These are phyloP conservation scores for Verticillium klebahnii DNA, from an alignment of 2,329 filamentous ascomycete species.

Conservation along the genomic window DNA sequence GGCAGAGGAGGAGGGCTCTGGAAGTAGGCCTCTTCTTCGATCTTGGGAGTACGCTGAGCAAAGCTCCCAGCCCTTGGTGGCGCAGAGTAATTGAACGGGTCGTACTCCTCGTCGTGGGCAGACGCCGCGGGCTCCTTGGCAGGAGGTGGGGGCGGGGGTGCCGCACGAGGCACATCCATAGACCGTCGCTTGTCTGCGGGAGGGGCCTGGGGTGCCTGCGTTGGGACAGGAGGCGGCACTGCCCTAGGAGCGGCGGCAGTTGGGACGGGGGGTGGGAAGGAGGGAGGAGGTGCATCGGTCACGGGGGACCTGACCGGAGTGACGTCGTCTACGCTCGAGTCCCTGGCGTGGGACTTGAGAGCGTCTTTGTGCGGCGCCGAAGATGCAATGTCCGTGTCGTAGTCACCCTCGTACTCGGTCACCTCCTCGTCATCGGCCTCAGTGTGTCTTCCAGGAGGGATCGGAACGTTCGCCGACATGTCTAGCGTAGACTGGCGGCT, in stretches of 20 bases:
- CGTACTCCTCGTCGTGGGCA: slow-evolving; percentile 62
- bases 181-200: slow-evolving; percentile 55
- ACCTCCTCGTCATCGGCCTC: slow-evolving; percentile 72
- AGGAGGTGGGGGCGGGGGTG: slow-evolving; percentile 61
- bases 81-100: slow-evolving; percentile 56
- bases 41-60: slow-evolving; percentile 28
- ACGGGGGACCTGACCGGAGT: slow-evolving; percentile 54
- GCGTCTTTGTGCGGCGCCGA: slow-evolving; percentile 92
- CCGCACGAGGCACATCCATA: slow-evolving; percentile 64
- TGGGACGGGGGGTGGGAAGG: slow-evolving; percentile 52
- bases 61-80: slow-evolving; percentile 25
- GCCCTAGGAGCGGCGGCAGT: slow-evolving; percentile 50
- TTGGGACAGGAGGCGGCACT: slow-evolving; percentile 47
- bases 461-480: slow-evolving; percentile 37
- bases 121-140: slow-evolving; percentile 34
- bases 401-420: slow-evolving; percentile 95
- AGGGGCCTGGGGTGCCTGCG: slow-evolving; percentile 49
- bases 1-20: slow-evolving; percentile 39
- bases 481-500: slow-evolving; percentile 59
- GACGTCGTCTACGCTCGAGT: slow-evolving; percentile 70
- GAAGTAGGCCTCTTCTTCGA: slow-evolving; percentile 43
- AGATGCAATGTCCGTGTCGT: slow-evolving; percentile 96
- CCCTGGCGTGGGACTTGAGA: slow-evolving; percentile 73
- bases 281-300: slow-evolving; percentile 39
- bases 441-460: slow-evolving; percentile 27